Conservation (phyloP, 345 rosid genomes). For the Rhodamnia argentea region DNA sequence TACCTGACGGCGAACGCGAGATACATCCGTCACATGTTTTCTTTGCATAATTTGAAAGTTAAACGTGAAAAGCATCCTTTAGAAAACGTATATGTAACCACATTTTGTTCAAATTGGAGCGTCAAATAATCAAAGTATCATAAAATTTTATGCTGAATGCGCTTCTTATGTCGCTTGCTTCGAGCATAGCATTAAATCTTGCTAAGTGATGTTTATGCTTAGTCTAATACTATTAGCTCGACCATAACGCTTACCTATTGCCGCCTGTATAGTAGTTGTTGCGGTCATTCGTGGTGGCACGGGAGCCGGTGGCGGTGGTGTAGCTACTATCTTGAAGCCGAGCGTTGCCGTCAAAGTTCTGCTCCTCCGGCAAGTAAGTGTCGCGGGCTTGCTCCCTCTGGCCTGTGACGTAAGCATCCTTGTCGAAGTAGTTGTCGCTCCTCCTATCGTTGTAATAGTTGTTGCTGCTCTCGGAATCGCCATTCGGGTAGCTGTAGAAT, state of each 20-base stretch:
- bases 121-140: background rate
- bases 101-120: background rate
- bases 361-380: background rate
- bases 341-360: conserved; percentile 1
- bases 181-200: background rate
- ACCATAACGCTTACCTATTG: background rate
- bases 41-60: background rate
- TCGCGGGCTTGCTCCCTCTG: background rate
- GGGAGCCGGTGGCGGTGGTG: background rate
- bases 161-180: background rate
- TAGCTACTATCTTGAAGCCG: conserved; percentile 11
- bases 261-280: conserved; percentile 7
- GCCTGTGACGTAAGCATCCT: conserved; percentile 2
- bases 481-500: conserved; percentile 1
- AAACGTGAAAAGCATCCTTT: background rate
- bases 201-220: background rate
- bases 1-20: background rate
- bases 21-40: background rate
- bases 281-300: background rate
- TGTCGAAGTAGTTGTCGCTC: conserved; percentile 5
- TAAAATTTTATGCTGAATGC: background rate
- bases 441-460: background rate
- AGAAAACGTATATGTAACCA: background rate
- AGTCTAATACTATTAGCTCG: background rate
- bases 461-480: background rate